These are phyloP conservation scores for Kwoniella dendrophila DNA, from an alignment of 768 basidiomycete species.

Conservation along the genomic window DNA sequence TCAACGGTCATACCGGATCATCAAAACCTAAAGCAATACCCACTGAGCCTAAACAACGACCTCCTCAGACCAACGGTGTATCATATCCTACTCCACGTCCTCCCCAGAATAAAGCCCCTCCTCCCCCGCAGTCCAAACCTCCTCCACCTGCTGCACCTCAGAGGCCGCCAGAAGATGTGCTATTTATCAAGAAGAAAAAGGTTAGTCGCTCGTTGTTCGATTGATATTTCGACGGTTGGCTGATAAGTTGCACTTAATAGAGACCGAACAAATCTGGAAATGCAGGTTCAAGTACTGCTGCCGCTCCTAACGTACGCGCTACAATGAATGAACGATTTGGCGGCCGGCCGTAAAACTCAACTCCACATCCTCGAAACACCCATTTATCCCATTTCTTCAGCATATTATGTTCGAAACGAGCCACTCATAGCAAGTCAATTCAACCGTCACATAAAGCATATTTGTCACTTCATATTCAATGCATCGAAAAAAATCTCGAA, in stretches of 20 bases:
- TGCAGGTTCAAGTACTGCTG: conserved; percentile 5
- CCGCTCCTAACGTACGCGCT: conserved; percentile 15
- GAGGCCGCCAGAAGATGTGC: conserved; percentile 29
- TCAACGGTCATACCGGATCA: background rate
- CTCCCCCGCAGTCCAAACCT: conserved; percentile 8
- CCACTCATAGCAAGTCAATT: background rate
- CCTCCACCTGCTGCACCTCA: conserved; percentile 24
- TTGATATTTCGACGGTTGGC: background rate
- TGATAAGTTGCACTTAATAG: background rate
- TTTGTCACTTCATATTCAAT: background rate
- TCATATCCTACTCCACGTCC: background rate
- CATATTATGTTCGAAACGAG: background rate
- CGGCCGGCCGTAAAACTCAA: conserved; percentile 8
- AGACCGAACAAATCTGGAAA: conserved; percentile 16
- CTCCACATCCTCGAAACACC: background rate
- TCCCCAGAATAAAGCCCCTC: conserved; percentile 5
- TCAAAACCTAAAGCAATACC: background rate
- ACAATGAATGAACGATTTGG: conserved; percentile 20
- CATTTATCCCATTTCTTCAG: too few species aligned
- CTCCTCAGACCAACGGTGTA: background rate
- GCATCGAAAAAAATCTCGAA: background rate
- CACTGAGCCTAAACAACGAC: background rate
- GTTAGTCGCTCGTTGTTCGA: conserved; percentile 2
- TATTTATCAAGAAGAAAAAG: conserved; percentile 49
- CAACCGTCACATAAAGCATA: too few species aligned